phyloP scores from a whole-genome alignment of 2,329 filamentous ascomycete species.

The Ilyonectria mors-panacis region DNA sequence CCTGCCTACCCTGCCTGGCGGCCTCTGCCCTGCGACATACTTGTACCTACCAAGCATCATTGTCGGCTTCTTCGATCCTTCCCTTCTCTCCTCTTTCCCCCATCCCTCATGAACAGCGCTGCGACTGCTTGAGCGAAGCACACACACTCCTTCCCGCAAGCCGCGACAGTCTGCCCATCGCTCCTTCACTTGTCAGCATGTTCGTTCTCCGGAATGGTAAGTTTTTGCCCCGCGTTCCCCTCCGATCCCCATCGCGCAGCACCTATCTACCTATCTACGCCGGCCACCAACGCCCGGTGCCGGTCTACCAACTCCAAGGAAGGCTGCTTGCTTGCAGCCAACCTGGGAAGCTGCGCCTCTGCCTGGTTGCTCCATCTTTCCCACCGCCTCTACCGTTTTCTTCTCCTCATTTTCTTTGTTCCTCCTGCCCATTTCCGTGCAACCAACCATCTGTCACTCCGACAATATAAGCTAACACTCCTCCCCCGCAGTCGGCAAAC shows the following conservation, averaged over 20 bases:
- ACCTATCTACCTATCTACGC: too few relatives aligned
- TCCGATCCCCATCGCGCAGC: neutral
- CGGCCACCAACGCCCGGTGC: neutral
- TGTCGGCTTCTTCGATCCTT: conserved; percentile 33
- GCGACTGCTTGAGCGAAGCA: conserved; percentile 20
- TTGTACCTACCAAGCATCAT: conserved; percentile 36
- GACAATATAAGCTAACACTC: conserved; percentile 31
- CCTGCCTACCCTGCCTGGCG: conserved; percentile 26
- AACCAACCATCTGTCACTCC: conserved; percentile 18
- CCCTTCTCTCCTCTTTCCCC: conserved; percentile 17
- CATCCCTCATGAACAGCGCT: conserved; percentile 12
- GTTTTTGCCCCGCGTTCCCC: conserved; percentile 42
- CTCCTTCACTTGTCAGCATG: conserved; percentile 48
- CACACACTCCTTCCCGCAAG: conserved; percentile 6
- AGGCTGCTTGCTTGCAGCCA: conserved; percentile 11
- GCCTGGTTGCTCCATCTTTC: neutral
- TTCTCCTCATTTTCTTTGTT: conserved; percentile 19
- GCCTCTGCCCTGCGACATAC: conserved; percentile 31
- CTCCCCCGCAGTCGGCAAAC: conserved; percentile 80
- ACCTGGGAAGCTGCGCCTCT: neutral
- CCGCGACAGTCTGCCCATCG: conserved; percentile 4
- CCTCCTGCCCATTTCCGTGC: neutral
- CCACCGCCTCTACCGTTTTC: conserved; percentile 9
- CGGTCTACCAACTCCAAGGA: neutral
- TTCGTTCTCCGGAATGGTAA: conserved; percentile 58